These are phyloP conservation scores for Lecanicillium sp. DNA, from an alignment of 2,329 filamentous ascomycete species.

Conservation along the genomic window DNA sequence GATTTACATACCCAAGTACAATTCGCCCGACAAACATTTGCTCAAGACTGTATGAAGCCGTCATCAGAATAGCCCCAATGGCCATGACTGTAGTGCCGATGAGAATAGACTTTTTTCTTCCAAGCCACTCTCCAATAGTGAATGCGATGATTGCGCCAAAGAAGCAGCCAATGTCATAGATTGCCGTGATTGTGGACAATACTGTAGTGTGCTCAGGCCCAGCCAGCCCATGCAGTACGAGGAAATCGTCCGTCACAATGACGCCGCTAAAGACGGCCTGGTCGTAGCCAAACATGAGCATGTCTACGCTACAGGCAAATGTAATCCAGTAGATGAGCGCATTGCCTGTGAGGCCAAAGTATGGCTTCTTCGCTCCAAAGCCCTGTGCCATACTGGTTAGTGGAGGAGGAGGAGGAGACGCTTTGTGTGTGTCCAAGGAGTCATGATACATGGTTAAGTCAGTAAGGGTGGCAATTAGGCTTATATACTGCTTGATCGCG, in stretches of 20 bases:
- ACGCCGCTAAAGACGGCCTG: conserved; percentile 40
- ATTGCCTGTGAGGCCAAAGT: conserved; percentile 8
- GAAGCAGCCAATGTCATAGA: conserved; percentile 43
- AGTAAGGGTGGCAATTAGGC: no score
- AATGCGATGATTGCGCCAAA: conserved; percentile 33
- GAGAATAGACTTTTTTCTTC: conserved; percentile 28
- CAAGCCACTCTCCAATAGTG: conserved; percentile 33
- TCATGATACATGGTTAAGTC: no score
- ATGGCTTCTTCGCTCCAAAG: conserved; percentile 1
- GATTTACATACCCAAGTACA: conserved; percentile 8
- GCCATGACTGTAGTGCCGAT: conserved; percentile 5
- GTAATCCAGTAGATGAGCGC: conserved; percentile 8
- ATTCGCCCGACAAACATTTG: conserved; percentile 21
- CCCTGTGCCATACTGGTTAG: neutral
- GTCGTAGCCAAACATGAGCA: conserved; percentile 21
- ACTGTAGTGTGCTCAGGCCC: conserved; percentile 23
- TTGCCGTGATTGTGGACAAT: conserved; percentile 36
- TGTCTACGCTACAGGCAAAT: conserved; percentile 6
- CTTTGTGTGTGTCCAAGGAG: no score
- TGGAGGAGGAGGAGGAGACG: no score
- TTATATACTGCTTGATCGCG: no score
- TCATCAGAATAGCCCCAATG: conserved; percentile 9
- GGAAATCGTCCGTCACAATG: conserved; percentile 27
- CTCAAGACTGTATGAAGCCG: conserved; percentile 9
- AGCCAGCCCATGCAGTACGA: conserved; percentile 32